phyloP scores from a whole-genome alignment of 2,329 filamentous ascomycete genomes.

The Aureobasidium sp. region DNA sequence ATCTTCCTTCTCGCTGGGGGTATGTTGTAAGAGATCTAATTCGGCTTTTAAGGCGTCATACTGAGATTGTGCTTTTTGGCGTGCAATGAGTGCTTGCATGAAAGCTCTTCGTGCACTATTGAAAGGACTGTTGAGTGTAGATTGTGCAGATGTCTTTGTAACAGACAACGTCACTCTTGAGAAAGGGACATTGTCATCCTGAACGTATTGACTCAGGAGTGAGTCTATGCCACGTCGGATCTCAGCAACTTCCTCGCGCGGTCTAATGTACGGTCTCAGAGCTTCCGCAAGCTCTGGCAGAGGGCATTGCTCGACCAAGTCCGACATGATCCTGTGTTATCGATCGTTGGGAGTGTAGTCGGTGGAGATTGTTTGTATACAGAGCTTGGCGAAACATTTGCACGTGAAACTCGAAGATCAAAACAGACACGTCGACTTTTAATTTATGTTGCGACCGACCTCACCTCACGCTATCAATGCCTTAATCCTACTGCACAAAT shows the following conservation, averaged over 20 bases:
- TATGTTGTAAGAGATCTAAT: not conserved
- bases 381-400: not conserved
- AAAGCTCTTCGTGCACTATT: constrained; percentile 5
- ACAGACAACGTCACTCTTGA: not conserved
- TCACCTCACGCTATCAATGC: not conserved
- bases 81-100: constrained; percentile 5
- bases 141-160: not conserved
- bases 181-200: not conserved
- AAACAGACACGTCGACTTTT: not conserved
- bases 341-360: not conserved
- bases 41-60: not conserved
- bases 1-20: not conserved
- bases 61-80: constrained; percentile 10
- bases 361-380: constrained; percentile 11
- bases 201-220: not conserved
- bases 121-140: not conserved
- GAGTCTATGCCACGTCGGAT: constrained; percentile 8
- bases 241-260: constrained; percentile 5
- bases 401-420: not conserved
- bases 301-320: constrained; percentile 9
- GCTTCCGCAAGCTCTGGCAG: constrained; percentile 17
- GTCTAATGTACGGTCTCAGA: constrained; percentile 14
- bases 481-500: not conserved
- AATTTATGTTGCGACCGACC: not conserved
- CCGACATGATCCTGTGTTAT: not conserved